These are phyloP conservation scores for Diversispora eburnea DNA, from an alignment of 192 early-diverging fungal genomes.

Conservation along the genomic window DNA sequence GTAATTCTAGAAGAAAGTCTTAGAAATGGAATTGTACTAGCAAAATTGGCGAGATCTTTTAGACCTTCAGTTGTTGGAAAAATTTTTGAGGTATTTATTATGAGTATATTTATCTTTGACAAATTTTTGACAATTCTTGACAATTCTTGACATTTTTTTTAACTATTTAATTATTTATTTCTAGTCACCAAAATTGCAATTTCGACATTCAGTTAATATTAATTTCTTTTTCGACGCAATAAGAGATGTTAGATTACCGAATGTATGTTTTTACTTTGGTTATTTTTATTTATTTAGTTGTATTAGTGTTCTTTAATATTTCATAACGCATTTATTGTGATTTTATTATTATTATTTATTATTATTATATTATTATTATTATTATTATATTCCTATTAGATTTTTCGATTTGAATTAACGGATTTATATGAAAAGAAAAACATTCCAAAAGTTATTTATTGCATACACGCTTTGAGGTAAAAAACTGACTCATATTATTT, in stretches of 20 bases:
- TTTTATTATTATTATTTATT: neutral
- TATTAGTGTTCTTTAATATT: too few species aligned
- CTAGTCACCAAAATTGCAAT: slow-evolving; percentile 79
- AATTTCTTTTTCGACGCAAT: slow-evolving; percentile 88
- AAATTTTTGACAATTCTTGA: neutral
- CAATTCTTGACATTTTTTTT: neutral
- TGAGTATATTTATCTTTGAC: neutral
- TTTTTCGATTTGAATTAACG: slow-evolving; percentile 96
- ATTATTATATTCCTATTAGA: slow-evolving; percentile 32
- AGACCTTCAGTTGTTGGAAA: slow-evolving; percentile 76
- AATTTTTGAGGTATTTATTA: slow-evolving; percentile 69
- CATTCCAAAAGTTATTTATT: slow-evolving; percentile 98
- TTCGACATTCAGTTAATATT: slow-evolving; percentile 96
- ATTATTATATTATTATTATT: neutral
- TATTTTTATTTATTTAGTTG: neutral
- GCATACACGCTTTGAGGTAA: slow-evolving; percentile 91
- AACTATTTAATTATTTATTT: neutral
- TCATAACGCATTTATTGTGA: slow-evolving; percentile 6
- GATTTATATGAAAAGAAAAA: slow-evolving; percentile 99
- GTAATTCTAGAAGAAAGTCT: slow-evolving; percentile 83
- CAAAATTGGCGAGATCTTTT: slow-evolving; percentile 83
- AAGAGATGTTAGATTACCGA: slow-evolving; percentile 74
- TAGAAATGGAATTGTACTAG: slow-evolving; percentile 89
- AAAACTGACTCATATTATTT: neutral
- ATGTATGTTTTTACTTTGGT: slow-evolving; percentile 43